phyloP scores from a whole-genome alignment of 2,329 filamentous ascomycete species.

The Nigrospora oryzae region DNA sequence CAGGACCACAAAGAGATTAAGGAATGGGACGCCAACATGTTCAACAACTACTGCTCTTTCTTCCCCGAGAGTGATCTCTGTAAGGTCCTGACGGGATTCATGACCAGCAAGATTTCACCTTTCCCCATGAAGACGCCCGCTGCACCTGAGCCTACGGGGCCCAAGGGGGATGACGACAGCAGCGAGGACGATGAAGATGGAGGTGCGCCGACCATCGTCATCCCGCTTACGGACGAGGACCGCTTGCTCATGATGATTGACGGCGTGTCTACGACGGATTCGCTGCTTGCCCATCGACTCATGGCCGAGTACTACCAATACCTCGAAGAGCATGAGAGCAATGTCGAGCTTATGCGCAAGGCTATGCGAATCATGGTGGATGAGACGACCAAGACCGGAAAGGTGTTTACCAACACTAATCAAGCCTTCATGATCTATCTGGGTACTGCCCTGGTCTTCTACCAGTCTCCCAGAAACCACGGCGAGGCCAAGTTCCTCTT shows the following conservation, averaged over 20 bases:
- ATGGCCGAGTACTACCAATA: constrained; percentile 77
- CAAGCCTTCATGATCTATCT: constrained; percentile 72
- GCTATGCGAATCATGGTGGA: constrained; percentile 53
- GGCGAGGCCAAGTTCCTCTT: constrained; percentile 82
- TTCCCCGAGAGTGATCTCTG: constrained; percentile 80
- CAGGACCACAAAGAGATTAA: constrained; percentile 65
- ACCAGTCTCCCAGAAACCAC: constrained; percentile 85
- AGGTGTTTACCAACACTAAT: constrained; percentile 58
- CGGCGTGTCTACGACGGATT: constrained; percentile 58
- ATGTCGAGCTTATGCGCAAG: constrained; percentile 70
- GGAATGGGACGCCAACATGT: constrained; percentile 70
- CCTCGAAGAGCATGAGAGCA: constrained; percentile 76
- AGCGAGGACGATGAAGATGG: constrained; percentile 52
- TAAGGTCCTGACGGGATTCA: constrained; percentile 72
- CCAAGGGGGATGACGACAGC: constrained; percentile 36
- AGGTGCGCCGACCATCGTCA: constrained; percentile 41
- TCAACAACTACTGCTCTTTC: constrained; percentile 72
- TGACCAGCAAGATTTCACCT: constrained; percentile 77
- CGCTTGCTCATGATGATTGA: constrained; percentile 74
- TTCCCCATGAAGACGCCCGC: constrained; percentile 45
- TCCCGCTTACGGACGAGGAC: constrained; percentile 65
- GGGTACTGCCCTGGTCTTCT: constrained; percentile 81
- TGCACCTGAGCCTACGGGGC: constrained; percentile 7
- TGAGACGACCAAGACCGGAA: constrained; percentile 58
- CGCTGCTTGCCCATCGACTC: constrained; percentile 74